A percentile compares a stretch with the other conserved stretches of the same genome.
phyloP scores from a whole-genome alignment of 2,329 filamentous ascomycete genomes.

The Exophiala spinifera region DNA sequence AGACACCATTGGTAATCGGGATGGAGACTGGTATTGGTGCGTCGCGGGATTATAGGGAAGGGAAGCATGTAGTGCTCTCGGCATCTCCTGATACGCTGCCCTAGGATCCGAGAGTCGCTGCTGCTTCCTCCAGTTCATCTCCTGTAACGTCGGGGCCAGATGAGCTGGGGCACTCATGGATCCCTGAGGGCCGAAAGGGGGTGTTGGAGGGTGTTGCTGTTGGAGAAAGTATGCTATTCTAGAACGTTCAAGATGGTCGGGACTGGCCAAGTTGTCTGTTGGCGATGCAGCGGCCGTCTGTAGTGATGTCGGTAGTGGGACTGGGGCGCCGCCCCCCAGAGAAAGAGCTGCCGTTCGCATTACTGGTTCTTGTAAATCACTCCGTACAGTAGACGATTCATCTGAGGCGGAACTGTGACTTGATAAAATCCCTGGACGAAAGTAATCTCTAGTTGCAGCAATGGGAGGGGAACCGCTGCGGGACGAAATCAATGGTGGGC shows the following conservation, averaged over 20 bases:
- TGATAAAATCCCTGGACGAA: constrained; percentile 21
- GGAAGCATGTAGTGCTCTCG: constrained; percentile 11
- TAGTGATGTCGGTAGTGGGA: constrained; percentile 19
- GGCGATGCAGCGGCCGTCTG: constrained; percentile 5
- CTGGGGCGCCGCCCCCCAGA: constrained; percentile 13
- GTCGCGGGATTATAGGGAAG: constrained; percentile 6
- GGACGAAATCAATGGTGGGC: constrained; percentile 19
- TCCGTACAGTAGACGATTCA: constrained; percentile 22
- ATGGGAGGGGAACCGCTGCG: constrained; percentile 22
- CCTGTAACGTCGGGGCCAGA: constrained; percentile 16
- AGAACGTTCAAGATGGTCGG: constrained; percentile 14
- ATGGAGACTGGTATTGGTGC: constrained; percentile 9
- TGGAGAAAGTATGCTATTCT: constrained; percentile 15
- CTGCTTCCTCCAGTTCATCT: constrained; percentile 19
- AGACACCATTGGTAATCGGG: constrained; percentile 13
- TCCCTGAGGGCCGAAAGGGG: constrained; percentile 1
- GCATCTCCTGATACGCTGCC: constrained; percentile 11
- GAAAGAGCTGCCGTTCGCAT: constrained; percentile 21
- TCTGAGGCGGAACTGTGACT: constrained; percentile 28
- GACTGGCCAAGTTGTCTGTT: constrained; percentile 7
- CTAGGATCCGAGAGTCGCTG: constrained; percentile 16
- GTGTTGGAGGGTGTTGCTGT: constrained; percentile 6
- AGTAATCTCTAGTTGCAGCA: constrained; percentile 17
- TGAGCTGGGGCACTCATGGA: constrained; percentile 1
- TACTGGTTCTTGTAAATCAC: constrained; percentile 23